phyloP scores from a whole-genome alignment of 2,329 filamentous ascomycete genomes.

The Calonectria crousiana region DNA sequence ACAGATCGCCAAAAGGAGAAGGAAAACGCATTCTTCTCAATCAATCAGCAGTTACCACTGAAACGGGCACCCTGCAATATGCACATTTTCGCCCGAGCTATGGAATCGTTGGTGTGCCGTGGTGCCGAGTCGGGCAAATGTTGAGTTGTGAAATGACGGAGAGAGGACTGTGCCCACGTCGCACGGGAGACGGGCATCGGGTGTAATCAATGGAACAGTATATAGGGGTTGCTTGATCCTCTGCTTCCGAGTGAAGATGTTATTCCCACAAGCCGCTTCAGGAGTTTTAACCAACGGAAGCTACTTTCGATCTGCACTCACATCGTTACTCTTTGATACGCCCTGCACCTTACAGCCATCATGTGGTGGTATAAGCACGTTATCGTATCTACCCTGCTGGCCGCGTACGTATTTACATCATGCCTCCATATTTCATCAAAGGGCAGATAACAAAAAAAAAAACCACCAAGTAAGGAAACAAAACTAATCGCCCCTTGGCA shows the following conservation, averaged over 20 bases:
- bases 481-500: neutral
- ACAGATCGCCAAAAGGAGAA: neutral
- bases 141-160: neutral
- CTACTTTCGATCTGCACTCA: neutral
- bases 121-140: neutral
- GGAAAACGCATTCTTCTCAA: neutral
- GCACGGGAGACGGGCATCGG: neutral
- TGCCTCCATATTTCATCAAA: neutral
- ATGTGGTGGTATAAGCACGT: constrained; percentile 22
- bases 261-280: neutral
- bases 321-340: neutral
- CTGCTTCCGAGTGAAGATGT: neutral
- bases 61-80: neutral
- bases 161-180: neutral
- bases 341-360: neutral
- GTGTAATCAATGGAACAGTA: neutral
- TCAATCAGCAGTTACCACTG: neutral
- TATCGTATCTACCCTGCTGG: constrained; percentile 10
- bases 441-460: neutral
- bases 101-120: neutral
- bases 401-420: constrained; percentile 5
- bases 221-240: neutral
- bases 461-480: neutral
- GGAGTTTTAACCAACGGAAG: neutral
- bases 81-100: neutral